phyloP scores from a whole-genome alignment of 768 basidiomycete genomes.

The Kwoniella pini region DNA sequence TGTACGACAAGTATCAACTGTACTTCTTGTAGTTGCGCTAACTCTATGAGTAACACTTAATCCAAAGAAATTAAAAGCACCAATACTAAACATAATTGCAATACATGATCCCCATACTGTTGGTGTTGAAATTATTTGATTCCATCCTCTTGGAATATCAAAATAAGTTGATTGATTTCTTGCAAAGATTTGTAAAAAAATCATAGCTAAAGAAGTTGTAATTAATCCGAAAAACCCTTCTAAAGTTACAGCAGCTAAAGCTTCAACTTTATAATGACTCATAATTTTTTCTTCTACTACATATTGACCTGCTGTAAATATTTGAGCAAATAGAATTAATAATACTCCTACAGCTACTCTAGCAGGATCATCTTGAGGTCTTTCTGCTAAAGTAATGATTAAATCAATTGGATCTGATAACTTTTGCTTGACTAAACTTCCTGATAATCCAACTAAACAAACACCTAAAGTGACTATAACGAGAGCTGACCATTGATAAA shows the following conservation, averaged over 20 bases:
- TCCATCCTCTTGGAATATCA: slow-evolving; percentile 84
- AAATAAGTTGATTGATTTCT: slow-evolving; percentile 61
- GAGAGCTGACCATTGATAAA: slow-evolving; percentile 93
- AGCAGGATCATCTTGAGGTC: slow-evolving; percentile 48
- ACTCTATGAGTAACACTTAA: slow-evolving; percentile 89
- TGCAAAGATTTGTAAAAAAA: slow-evolving; percentile 62
- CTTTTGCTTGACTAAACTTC: slow-evolving; percentile 79
- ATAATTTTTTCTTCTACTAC: slow-evolving; percentile 97
- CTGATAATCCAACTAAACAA: slow-evolving; percentile 67
- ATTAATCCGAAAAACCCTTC: slow-evolving; percentile 89
- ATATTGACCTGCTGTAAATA: slow-evolving; percentile 62
- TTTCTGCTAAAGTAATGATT: slow-evolving; percentile 42
- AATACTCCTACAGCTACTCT: slow-evolving; percentile 66
- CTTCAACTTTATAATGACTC: slow-evolving; percentile 78
- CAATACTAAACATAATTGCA: slow-evolving; percentile 73
- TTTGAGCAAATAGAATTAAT: slow-evolving; percentile 88
- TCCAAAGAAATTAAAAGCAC: slow-evolving; percentile 85
- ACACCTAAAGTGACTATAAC: slow-evolving; percentile 68
- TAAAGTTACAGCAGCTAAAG: slow-evolving; percentile 82
- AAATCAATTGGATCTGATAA: slow-evolving; percentile 13
- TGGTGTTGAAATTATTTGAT: slow-evolving; percentile 80
- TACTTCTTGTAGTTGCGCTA: slow-evolving; percentile 79
- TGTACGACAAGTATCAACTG: slow-evolving; percentile 94
- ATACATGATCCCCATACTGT: slow-evolving; percentile 67
- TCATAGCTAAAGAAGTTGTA: slow-evolving; percentile 75